phyloP scores from a whole-genome alignment of 164 flowering plant genomes.

The Berberis thunbergii region DNA sequence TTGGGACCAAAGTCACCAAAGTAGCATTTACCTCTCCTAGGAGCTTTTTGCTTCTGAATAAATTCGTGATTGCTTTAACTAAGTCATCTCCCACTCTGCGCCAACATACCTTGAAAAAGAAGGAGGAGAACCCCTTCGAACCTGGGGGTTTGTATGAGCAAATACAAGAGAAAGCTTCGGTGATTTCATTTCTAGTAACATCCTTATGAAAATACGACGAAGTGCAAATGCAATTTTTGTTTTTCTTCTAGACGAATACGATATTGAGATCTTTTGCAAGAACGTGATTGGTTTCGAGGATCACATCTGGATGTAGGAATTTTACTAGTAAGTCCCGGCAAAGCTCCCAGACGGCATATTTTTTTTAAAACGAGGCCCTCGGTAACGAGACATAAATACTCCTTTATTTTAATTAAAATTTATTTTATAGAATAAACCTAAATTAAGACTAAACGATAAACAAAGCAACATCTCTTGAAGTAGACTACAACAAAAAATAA shows the following conservation, averaged over 20 bases:
- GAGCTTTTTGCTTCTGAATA: not conserved
- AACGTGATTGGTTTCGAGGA: too few species aligned
- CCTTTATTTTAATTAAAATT: not conserved
- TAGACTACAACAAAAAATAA: too few species aligned
- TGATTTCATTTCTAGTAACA: not conserved
- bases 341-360: not conserved
- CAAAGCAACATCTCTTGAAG: too few species aligned
- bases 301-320: not conserved
- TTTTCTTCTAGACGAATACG: too few species aligned
- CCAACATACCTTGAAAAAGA: not conserved
- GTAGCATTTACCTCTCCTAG: not conserved
- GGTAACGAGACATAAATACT: conserved; percentile 1
- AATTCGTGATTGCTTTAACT: not conserved
- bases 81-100: not conserved
- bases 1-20: not conserved
- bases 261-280: too few species aligned
- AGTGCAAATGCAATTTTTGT: too few species aligned
- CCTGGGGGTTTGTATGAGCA: not conserved
- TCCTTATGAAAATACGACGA: not conserved
- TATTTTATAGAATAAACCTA: too few species aligned
- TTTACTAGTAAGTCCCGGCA: too few species aligned
- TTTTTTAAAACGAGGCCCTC: conserved; percentile 1
- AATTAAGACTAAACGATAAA: too few species aligned
- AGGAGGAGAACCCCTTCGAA: not conserved
- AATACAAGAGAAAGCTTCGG: not conserved